phyloP scores from a whole-genome alignment of 2,329 filamentous ascomycete genomes.

The Penicillium vulpinum region DNA sequence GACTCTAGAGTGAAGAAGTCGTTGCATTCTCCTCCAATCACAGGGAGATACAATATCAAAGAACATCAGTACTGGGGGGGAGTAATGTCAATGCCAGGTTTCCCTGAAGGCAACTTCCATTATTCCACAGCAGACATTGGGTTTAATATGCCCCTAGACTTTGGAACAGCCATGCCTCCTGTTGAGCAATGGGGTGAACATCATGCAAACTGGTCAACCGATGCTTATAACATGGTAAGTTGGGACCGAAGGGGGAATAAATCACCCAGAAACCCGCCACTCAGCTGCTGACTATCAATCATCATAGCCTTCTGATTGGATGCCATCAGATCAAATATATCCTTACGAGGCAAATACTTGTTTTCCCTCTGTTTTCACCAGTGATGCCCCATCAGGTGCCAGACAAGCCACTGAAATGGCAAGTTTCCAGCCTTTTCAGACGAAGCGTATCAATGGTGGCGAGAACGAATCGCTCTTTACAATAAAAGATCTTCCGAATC shows the following conservation, averaged over 20 bases:
- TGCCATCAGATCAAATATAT: neutral
- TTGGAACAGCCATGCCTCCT: neutral
- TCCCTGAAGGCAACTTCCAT: neutral
- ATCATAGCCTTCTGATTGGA: neutral
- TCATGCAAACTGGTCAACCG: neutral
- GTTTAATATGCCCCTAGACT: neutral
- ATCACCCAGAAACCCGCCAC: rapidly evolving
- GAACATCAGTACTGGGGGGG: conserved; percentile 5
- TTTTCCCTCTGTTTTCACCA: neutral
- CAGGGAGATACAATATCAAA: neutral
- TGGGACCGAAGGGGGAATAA: too few species aligned
- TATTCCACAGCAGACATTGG: neutral
- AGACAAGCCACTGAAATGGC: neutral
- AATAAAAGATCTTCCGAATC: neutral
- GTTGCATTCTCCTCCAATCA: neutral
- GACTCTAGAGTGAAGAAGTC: conserved; percentile 13
- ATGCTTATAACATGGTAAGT: neutral
- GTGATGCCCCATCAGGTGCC: too few species aligned
- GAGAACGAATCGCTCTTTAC: neutral
- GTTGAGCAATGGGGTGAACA: neutral
- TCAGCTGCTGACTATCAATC: neutral
- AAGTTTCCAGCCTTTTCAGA: neutral
- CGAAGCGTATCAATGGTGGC: neutral
- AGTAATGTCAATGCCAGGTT: neutral
- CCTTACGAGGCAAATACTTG: neutral